Conservation (phyloP, 2,329 filamentous ascomycete species). For the Kalmusia sp. region DNA sequence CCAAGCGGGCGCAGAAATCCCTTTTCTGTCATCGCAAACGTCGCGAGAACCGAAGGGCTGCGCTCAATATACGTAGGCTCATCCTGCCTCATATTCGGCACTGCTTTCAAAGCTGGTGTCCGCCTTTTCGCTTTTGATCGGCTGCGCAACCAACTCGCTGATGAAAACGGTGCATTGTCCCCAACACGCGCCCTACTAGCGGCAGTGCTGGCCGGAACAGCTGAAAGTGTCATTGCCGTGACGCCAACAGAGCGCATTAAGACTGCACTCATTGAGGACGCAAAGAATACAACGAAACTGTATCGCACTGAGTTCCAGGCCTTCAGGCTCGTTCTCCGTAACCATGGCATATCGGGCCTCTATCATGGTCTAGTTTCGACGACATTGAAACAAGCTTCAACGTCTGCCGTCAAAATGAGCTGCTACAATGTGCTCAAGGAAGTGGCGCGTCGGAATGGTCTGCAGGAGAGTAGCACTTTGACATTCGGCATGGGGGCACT, state of each 20-base stretch:
- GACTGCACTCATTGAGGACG: slow-evolving; percentile 42
- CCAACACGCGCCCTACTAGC: slow-evolving; percentile 33
- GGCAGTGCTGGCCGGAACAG: slow-evolving; percentile 34
- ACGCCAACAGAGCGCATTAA: slow-evolving; percentile 42
- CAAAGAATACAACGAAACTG: slow-evolving; percentile 24
- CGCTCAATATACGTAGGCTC: slow-evolving; percentile 39
- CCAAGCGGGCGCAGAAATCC: slow-evolving; percentile 21
- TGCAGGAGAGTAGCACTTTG: slow-evolving; percentile 28
- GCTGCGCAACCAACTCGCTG: slow-evolving; percentile 33
- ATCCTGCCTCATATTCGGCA: slow-evolving; percentile 32
- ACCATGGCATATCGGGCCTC: slow-evolving; percentile 52
- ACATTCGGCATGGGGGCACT: slow-evolving; percentile 38
- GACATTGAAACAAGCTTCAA: slow-evolving; percentile 57
- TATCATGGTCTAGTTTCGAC: slow-evolving; percentile 56
- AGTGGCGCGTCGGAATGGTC: slow-evolving; percentile 22
- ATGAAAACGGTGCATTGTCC: slow-evolving; percentile 33
- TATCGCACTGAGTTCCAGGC: slow-evolving; percentile 31
- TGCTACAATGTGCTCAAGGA: slow-evolving; percentile 58
- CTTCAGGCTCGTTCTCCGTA: slow-evolving; percentile 38
- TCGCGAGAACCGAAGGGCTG: slow-evolving; percentile 30
- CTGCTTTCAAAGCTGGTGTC: slow-evolving; percentile 40
- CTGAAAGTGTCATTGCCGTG: slow-evolving; percentile 36
- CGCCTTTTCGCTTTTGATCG: slow-evolving; percentile 39
- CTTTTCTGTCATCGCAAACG: slow-evolving; percentile 27
- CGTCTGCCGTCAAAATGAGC: slow-evolving; percentile 57